A percentile compares a stretch with the other conserved stretches of the same genome.
These are phyloP conservation scores for Kalaharituber pfeilii DNA, from an alignment of 2,329 filamentous ascomycete genomes.

Conservation along the genomic window DNA sequence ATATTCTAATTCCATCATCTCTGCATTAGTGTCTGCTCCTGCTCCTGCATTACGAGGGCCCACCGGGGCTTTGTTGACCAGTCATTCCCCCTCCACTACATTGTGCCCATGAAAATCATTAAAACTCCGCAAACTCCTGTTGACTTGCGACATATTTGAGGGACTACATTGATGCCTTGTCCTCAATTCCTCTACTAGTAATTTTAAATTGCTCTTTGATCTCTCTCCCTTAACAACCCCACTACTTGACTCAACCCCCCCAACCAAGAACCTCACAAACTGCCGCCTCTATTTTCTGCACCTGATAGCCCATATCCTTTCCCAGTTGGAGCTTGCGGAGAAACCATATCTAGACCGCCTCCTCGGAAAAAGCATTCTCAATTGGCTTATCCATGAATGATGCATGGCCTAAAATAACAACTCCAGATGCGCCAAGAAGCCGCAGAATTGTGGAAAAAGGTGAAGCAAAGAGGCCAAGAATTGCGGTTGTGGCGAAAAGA, in stretches of 20 bases:
- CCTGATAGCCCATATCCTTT: conserved; percentile 19
- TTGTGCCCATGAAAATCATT: conserved; percentile 1
- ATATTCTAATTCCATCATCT: conserved; percentile 15
- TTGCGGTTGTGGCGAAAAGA: conserved; percentile 65
- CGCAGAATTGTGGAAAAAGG: conserved; percentile 75
- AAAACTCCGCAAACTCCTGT: conserved; percentile 1
- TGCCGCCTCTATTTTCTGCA: not conserved
- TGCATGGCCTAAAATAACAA: conserved; percentile 87
- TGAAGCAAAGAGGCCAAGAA: conserved; percentile 68
- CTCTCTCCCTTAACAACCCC: not conserved
- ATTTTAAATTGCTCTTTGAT: too few species aligned
- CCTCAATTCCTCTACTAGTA: not conserved
- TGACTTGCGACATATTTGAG: conserved; percentile 4
- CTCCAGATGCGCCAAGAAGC: conserved; percentile 88
- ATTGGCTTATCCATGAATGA: conserved; percentile 95
- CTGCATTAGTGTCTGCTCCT: conserved; percentile 11
- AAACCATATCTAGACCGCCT: conserved; percentile 99
- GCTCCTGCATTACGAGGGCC: conserved; percentile 10
- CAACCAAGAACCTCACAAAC: conserved; percentile 1
- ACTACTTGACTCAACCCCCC: conserved; percentile 3
- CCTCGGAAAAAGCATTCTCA: conserved; percentile 99
- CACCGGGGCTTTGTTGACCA: conserved; percentile 12
- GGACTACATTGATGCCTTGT: conserved; percentile 2
- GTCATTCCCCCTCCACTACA: conserved; percentile 6
- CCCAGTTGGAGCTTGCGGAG: conserved; percentile 74